These are phyloP conservation scores for Ogataea paraovalis DNA, from an alignment of 805 yeast genomes.

Conservation along the genomic window DNA sequence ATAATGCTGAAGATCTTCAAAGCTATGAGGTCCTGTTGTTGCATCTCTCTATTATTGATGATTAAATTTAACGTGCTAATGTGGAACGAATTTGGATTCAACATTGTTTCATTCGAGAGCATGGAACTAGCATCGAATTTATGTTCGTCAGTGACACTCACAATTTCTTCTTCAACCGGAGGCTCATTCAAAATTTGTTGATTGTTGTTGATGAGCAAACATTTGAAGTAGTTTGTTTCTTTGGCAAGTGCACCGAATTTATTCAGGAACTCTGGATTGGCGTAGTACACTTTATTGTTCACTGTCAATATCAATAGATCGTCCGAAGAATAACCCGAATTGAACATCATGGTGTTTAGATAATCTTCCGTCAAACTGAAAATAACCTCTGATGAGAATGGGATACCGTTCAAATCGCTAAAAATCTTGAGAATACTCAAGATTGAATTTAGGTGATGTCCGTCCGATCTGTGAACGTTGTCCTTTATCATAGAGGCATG, in stretches of 20 bases:
- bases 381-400: slow-evolving; percentile 30
- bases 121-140: slow-evolving; percentile 10
- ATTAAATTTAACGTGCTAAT: slow-evolving; percentile 23
- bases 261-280: slow-evolving; percentile 8
- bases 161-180: slow-evolving; percentile 1
- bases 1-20: slow-evolving; percentile 22
- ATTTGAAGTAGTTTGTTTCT: slow-evolving; percentile 11
- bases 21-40: slow-evolving; percentile 20
- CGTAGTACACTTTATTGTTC: slow-evolving; percentile 18
- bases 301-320: slow-evolving; percentile 25
- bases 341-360: slow-evolving; percentile 21
- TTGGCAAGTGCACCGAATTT: slow-evolving; percentile 14
- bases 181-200: slow-evolving; percentile 10
- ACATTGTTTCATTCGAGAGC: slow-evolving; percentile 24
- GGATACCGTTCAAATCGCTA: slow-evolving; percentile 27
- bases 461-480: slow-evolving; percentile 18
- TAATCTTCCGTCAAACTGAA: slow-evolving; percentile 27
- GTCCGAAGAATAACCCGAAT: slow-evolving; percentile 13
- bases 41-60: slow-evolving; percentile 14
- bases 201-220: slow-evolving; percentile 28
- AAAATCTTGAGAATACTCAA: slow-evolving; percentile 31
- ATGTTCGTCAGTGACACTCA: neutral
- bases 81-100: slow-evolving; percentile 27
- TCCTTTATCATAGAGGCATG: slow-evolving; percentile 50
- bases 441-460: slow-evolving; percentile 34